Evolutionary conservation across 1,284 basidiomycete genomes (phyloP).

Genomic region (Pseudozyma sp.): DNA sequence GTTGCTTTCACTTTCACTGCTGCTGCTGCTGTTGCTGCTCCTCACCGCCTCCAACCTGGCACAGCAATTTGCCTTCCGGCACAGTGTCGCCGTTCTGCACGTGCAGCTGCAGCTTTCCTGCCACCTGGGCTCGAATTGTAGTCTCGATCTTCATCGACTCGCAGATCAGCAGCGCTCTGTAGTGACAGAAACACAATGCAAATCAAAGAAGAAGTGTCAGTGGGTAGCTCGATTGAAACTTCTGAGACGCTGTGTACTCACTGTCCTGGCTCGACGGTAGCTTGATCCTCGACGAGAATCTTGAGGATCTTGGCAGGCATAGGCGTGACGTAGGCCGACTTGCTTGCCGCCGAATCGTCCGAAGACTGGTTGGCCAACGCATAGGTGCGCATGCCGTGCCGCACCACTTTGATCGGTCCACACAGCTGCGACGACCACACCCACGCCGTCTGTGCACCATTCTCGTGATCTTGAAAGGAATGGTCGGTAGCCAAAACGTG

Average conservation of each 20-base stretch:
- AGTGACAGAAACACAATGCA: background rate
- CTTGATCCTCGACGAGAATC: constrained; percentile 4
- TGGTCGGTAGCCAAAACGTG: constrained; percentile 4
- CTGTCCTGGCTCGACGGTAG: constrained; percentile 3
- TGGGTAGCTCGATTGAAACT: background rate
- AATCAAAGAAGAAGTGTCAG: background rate
- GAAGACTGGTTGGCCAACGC: constrained; percentile 6
- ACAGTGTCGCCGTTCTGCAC: constrained; percentile 8
- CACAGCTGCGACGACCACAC: constrained; percentile 4
- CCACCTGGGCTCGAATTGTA: constrained; percentile 7
- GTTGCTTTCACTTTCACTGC: too few relatives aligned
- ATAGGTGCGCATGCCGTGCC: constrained; percentile 9
- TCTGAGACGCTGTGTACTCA: background rate
- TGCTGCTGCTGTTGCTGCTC: constrained; percentile 1
- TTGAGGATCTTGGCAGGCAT: constrained; percentile 11
- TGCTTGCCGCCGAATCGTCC: constrained; percentile 5
- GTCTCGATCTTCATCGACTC: constrained; percentile 11
- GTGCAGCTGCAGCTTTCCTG: constrained; percentile 7
- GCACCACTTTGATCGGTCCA: constrained; percentile 5
- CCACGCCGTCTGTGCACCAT: constrained; percentile 2
- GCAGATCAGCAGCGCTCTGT: constrained; percentile 6
- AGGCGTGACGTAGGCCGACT: constrained; percentile 2
- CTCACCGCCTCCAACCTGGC: constrained; percentile 1
- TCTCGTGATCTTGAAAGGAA: constrained; percentile 7
- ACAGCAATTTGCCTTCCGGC: constrained; percentile 3